Evolutionary conservation across 805 yeast genomes (phyloP), one percentile per base, ranked within the genome.

Genomic region (Debaryomyces hansenii): DNA sequence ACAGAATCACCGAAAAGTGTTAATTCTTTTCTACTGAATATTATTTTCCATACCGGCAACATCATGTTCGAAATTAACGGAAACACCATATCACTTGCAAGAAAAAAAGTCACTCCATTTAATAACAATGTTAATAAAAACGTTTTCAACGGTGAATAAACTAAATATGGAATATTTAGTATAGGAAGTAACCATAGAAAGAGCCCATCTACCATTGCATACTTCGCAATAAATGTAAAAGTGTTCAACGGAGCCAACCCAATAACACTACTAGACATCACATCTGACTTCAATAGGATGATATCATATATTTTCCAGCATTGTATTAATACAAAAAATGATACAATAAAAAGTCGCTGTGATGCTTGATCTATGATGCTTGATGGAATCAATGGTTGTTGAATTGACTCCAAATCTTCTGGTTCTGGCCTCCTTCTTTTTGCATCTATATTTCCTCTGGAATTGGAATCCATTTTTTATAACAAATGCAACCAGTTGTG

Each of bases 241-340:
- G 59, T 79, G 74, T 49, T 82, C 74, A 57, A 72, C 64, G 42
- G 74, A 58, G 58, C 57, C 49, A 75, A 67, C 4, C 66, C 64
- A 1, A 69, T 45, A 1, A 67, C 48, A 11, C 70, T 42, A 54
- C 58, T 12, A 61, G 64, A 32, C 14, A 11, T 31, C 53, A 47
- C 38, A 14, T 73, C 77, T 20, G 79, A 73, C 55, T 83, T 83
- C 47, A 87, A 66, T 18, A 82, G 62, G 29, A 84, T 66, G 36
- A 87, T 64, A 60, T 89, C 96, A 55, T 86, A 87, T 1, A 88
- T 46, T 60, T 94, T 92, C 80, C 87, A 87, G n/a, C 88, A 80
- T 64, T 91, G 97, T n/a, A 92, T 74, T 29, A 87, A 72, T 2
- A 79, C 70, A 59, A 90, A 88, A 9, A 87, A 50, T 1, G 88